Base-by-base conservation (phyloP, 441 rosid species). In the Gossypium aridum region DNA sequence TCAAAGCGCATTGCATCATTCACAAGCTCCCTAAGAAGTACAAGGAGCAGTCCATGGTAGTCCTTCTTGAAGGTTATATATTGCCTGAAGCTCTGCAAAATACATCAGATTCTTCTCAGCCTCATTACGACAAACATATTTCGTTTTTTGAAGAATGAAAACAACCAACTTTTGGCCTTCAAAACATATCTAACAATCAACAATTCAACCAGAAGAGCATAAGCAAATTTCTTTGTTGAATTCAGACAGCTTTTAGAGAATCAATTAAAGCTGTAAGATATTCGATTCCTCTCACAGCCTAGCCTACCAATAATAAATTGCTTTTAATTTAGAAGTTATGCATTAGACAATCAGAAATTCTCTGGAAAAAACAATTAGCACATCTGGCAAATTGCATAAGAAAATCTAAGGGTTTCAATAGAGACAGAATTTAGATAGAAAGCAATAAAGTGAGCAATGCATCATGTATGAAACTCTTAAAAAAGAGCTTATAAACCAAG, bases 21-120 rank as follows among this genome's bases (percentile, higher is more conserved):
- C 70, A 90, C 91, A 26, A 95, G 88, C 74, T 95, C 97, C 59
- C 89, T 89, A 19, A 95, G 89, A 66, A 95, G 96, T 70, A 76
- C 87, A 13, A 95, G 90, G 7, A 95, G 94, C 83, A 93, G 82
- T 47, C 92, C 87, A 77, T 91, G 90, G 85, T 80, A 91, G 75
- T 96, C 99, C 85, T 87, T 95, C 88, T 92, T 96, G 81, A 86
- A 92, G 19, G 99, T 89, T 68, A 96, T 89, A 74, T 93, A 96
- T 84, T 88, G 86, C 79, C 92, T 90, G 85, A 96, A 96, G 85
- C 89, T 92, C 99, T 95, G 95, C 75, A 80, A 56, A 75, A 47
- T 47, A 67, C 39, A 67, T 23, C 2, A 13, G 3, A 43, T 43
- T 20, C 55, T 3, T 49, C 43, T 63, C 16, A 69, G 49, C 45